Percentiles rank a stretch among this genome's conserved stretches.
These are phyloP conservation scores for Coemansia sp. DNA, from an alignment of 192 early-diverging fungal genomes.

Conservation along the genomic window DNA sequence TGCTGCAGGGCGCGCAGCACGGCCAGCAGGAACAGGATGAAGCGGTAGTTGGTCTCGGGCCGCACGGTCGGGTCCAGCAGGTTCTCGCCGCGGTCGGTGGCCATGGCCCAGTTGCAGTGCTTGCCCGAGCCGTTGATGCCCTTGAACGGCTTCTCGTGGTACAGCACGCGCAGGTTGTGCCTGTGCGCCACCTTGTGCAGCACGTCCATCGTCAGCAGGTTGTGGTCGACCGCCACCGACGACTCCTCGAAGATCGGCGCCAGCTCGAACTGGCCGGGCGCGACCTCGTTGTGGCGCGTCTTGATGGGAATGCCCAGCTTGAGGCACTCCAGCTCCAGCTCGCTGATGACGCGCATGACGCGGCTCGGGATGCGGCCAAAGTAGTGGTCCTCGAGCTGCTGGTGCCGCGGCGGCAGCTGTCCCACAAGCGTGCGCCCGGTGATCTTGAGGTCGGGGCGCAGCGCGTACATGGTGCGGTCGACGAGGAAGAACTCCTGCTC, in stretches of 20 bases:
- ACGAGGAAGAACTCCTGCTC: conserved; percentile 99
- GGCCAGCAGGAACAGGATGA: conserved; percentile 94
- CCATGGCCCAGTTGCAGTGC: conserved; percentile 98
- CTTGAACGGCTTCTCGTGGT: conserved; percentile 99
- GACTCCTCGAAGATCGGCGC: conserved; percentile 99
- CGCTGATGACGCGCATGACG: conserved; percentile 89
- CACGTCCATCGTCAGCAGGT: conserved; percentile 97
- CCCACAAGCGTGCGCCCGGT: conserved; percentile 94
- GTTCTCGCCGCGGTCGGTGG: conserved; percentile 95
- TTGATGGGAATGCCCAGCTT: conserved; percentile 97
- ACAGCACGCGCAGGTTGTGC: conserved; percentile 95
- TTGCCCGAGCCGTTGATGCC: conserved; percentile 99
- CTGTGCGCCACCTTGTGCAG: conserved; percentile 97
- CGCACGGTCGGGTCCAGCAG: conserved; percentile 93
- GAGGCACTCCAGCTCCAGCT: conserved; percentile 93
- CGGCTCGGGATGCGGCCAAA: conserved; percentile 96
- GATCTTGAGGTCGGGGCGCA: conserved; percentile 96
- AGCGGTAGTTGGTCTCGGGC: conserved; percentile 98
- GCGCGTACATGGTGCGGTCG: conserved; percentile 91
- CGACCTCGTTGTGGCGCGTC: conserved; percentile 99
- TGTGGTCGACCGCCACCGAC: conserved; percentile 96
- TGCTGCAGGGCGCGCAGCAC: conserved; percentile 90
- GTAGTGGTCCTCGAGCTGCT: conserved; percentile 99
- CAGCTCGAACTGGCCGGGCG: conserved; percentile 97
- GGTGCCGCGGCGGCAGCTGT: conserved; percentile 93